These are phyloP conservation scores for Pythium plurisporium DNA, from an alignment of 352 stramenopile genomes.

Conservation along the genomic window DNA sequence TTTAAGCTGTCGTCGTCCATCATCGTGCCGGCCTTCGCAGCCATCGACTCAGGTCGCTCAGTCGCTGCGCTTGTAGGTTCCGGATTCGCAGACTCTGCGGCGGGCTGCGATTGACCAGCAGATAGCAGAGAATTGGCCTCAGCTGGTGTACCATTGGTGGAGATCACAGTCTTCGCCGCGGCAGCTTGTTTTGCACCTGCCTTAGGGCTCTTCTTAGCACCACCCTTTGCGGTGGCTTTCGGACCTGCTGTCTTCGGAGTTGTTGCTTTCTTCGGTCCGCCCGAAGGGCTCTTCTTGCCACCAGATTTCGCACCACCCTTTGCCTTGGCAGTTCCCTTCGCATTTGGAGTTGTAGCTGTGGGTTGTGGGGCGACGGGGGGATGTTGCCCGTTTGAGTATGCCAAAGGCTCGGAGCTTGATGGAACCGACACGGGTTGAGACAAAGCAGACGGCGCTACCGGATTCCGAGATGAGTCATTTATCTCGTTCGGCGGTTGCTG, in stretches of 20 bases:
- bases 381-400: neutral
- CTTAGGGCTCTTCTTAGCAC: slow-evolving; percentile 16
- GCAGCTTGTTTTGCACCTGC: slow-evolving; percentile 8
- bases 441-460: neutral
- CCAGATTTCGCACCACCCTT: slow-evolving; percentile 13
- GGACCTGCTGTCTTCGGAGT: slow-evolving; percentile 14
- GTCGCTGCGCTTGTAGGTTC: neutral
- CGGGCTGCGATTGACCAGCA: neutral
- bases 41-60: neutral
- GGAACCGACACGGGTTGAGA: neutral
- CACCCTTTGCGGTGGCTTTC: slow-evolving; percentile 13
- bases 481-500: neutral
- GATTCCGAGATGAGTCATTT: slow-evolving; percentile 2
- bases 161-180: neutral
- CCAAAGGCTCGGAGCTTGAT: neutral
- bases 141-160: neutral
- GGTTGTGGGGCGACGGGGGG: neutral
- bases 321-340: slow-evolving; percentile 11
- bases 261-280: slow-evolving; percentile 10
- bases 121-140: neutral
- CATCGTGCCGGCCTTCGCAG: slow-evolving; percentile 14
- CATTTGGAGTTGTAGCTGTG: neutral
- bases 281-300: slow-evolving; percentile 19
- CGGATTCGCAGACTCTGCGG: neutral
- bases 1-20: slow-evolving; percentile 55